Evolutionary conservation across 106 monocot species (phyloP).

Genomic region (Alisma plantagoaquatica): DNA sequence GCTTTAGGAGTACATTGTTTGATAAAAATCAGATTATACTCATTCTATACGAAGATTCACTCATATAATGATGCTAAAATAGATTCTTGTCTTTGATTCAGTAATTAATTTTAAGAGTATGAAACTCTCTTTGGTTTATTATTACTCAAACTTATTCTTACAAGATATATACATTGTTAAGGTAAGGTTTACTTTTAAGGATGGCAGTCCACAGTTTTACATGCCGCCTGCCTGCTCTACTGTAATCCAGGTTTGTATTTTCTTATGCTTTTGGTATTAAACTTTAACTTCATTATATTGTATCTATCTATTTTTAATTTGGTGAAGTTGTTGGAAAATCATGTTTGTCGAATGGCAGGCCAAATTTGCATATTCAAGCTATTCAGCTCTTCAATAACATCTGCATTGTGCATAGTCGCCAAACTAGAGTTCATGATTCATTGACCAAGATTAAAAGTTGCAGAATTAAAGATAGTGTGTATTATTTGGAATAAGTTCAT

Average conservation of each 20-base stretch:
- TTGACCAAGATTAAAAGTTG: too few species aligned
- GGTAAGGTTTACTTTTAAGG: conserved; percentile 62
- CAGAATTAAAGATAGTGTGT: too few species aligned
- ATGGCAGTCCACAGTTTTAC: conserved; percentile 45
- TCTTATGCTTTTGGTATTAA: neutral
- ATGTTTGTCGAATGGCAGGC: neutral
- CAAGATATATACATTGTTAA: conserved; percentile 4
- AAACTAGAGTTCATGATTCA: too few species aligned
- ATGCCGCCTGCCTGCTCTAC: conserved; percentile 74
- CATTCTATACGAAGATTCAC: too few species aligned
- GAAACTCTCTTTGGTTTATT: neutral
- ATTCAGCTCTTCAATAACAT: neutral
- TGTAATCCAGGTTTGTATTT: conserved; percentile 51
- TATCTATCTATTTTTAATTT: neutral
- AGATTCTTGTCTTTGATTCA: neutral
- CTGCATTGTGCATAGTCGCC: too few species aligned
- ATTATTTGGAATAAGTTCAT: too few species aligned
- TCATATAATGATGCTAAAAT: neutral
- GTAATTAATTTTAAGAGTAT: neutral
- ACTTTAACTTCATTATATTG: neutral
- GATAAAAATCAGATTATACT: too few species aligned
- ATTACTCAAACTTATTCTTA: neutral
- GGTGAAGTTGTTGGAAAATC: neutral
- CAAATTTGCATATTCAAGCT: too few species aligned
- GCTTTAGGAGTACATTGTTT: too few species aligned